Base-by-base conservation (phyloP, 257 asterid genomes). In the Capsicum rhomboideum region DNA sequence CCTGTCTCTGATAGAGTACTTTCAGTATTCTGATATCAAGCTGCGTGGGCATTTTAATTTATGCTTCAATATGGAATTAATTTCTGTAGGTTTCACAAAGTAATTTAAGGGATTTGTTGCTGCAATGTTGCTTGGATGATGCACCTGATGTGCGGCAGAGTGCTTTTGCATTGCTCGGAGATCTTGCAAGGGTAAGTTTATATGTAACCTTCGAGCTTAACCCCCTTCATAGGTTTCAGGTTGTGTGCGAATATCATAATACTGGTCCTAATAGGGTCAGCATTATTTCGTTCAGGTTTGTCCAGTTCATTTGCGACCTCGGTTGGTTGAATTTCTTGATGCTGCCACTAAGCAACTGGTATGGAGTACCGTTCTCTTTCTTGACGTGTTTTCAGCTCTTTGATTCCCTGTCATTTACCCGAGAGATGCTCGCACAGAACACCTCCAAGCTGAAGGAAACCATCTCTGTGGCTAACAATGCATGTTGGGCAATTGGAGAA, bases 401-500 rank as follows among this genome's bases (percentile, higher is more conserved):
- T 42, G 53, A 69, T 59, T 82, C 78, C 71, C 67, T 50, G 26
- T 84, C 58, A 78, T 85, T 83, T 80, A 50, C 34, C 40, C 72
- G 42, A 31, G 37, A 78, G 23, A 82, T 83, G 50, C 84, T 89
- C 83, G 56, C 68, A 58, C 97, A 97, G 99, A 90, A 86, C 88
- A 84, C 94, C 49, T 87, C 94, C 31, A 92, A 93, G 94, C 92
- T 95, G 90, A 97, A 93, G 89, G 99, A 94, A 82, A 93, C 94
- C 64, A 87, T 94, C 80, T 95, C 99, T 83, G 99, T 94, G 74
- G 99, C 99, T 87, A 97, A 97, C 85, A 97, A 97, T 89, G 99
- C 99, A 72, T 97, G 99, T 86, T 97, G 99, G 99, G 99, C 99
- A 82, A 92, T 97, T 84, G 99, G 99, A 80, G 99, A 97, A 88